These are phyloP conservation scores for Pistacia atlantica DNA, from an alignment of 345 rosid genomes.

Conservation along the genomic window DNA sequence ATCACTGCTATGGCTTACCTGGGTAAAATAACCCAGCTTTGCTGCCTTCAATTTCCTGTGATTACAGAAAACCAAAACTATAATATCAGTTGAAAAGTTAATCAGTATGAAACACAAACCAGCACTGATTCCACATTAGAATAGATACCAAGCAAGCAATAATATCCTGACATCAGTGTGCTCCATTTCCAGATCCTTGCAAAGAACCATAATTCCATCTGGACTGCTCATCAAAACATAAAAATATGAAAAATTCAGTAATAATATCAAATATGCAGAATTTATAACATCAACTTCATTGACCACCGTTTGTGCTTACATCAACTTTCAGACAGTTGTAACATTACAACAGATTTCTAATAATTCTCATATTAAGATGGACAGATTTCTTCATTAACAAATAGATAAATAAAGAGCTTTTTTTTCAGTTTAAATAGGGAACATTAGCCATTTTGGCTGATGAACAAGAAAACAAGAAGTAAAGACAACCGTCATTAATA, in stretches of 20 bases:
- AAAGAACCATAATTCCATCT: conserved; percentile 53
- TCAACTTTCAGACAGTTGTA: neutral
- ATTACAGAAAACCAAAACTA: conserved; percentile 10
- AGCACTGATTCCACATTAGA: neutral
- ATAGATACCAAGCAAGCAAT: conserved; percentile 56
- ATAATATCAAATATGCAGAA: neutral
- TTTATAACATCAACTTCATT: neutral
- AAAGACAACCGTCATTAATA: neutral
- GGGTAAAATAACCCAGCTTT: conserved; percentile 53
- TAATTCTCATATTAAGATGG: neutral
- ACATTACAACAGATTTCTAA: neutral
- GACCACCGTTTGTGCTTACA: neutral
- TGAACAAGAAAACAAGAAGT: neutral
- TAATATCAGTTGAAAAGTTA: conserved; percentile 6
- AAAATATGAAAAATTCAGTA: neutral
- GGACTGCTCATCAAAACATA: conserved; percentile 45
- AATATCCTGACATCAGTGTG: conserved; percentile 52
- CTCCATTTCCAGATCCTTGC: conserved; percentile 48
- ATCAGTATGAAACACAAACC: neutral
- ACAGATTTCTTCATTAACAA: neutral
- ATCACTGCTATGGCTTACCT: conserved; percentile 26
- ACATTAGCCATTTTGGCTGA: neutral
- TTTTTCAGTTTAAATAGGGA: neutral
- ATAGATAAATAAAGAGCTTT: neutral
- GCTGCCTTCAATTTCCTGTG: conserved; percentile 58